Evolutionary conservation across 75 land plant species (phyloP), one percentile per base, ranked within the genome.

Genomic region (Chamaecyparis obtusa): DNA sequence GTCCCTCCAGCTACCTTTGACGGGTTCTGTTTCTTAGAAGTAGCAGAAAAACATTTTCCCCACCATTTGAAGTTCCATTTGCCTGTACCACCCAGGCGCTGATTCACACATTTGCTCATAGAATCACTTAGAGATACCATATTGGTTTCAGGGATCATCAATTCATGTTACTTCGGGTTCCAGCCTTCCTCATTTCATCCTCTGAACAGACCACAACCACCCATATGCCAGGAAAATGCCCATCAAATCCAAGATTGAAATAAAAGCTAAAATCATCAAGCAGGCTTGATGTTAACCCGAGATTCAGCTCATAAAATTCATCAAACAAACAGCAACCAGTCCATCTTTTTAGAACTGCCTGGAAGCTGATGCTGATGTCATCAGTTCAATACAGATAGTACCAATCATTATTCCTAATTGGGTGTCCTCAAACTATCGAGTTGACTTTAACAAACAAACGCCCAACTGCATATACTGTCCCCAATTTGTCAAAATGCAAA

Each of bases 1-100:
- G 84, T 88, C 84, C 86, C 91, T 69, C 86, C 86, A 33, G 89
- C 90, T 74, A 32, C 64, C 85, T 84, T 56, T 84, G 85, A 33
- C 55, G 85, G 85, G 37, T 84, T 51, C 15, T 36, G 64, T 36
- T 84, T 51, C 27, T 84, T 51, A 19, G 39, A 51, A 54, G 48
- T 32, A 84, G 36, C 49, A 54, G 48, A 44, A 35, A 67, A 51
- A 17, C 4, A 15, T 51, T 35, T 84, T 7, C 85, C 67, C 41
- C 39, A 51, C 85, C 57, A 56, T 44, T 54, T 84, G 37, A 48
- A 54, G 15, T 64, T 24, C 67, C 13, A 30, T 84, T 33, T 84
- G 16, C 64, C 64, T 6, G 57, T 84, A 56, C 21, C 21, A 36
- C 57, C 85, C 37, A 8, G 67, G 43, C 17, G 85, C 13, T 84